Conservation (phyloP, 345 rosid species). For the Noccaea bulbosa region DNA sequence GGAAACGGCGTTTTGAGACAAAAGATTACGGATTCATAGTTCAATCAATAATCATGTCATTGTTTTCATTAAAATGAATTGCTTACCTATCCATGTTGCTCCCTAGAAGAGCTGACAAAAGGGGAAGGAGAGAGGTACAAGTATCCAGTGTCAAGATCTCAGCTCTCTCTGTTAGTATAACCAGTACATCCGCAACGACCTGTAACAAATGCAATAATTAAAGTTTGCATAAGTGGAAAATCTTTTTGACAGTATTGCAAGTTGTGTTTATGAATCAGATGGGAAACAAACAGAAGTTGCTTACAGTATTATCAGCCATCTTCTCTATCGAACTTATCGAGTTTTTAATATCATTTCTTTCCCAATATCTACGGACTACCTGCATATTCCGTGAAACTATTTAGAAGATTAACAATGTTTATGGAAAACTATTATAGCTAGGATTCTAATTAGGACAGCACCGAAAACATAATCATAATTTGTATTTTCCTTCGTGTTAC, state of each 20-base stretch:
- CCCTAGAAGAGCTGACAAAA: constrained; percentile 70
- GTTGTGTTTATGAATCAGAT: constrained; percentile 6
- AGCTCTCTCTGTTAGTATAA: constrained; percentile 62
- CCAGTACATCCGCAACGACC: constrained; percentile 87
- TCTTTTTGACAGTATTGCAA: neutral
- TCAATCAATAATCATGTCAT: neutral
- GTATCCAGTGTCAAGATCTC: constrained; percentile 78
- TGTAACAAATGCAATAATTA: constrained; percentile 40
- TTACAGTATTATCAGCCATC: constrained; percentile 95
- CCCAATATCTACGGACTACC: constrained; percentile 90
- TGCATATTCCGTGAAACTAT: constrained; percentile 45
- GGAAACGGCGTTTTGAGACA: neutral
- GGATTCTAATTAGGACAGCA: constrained; percentile 16
- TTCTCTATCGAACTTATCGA: constrained; percentile 79
- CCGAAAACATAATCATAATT: constrained; percentile 26
- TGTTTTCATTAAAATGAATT: neutral
- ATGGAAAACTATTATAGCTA: constrained; percentile 15
- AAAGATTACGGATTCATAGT: neutral
- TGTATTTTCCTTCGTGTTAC: constrained; percentile 49
- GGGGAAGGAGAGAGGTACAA: constrained; percentile 88
- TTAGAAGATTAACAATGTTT: constrained; percentile 25
- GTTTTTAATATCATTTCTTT: constrained; percentile 80
- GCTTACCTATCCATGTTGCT: constrained; percentile 83
- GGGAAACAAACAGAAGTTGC: constrained; percentile 32
- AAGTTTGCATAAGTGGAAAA: neutral